Evolutionary conservation across 2,329 filamentous ascomycete species (phyloP).

Genomic region (Sarocladium strictum): DNA sequence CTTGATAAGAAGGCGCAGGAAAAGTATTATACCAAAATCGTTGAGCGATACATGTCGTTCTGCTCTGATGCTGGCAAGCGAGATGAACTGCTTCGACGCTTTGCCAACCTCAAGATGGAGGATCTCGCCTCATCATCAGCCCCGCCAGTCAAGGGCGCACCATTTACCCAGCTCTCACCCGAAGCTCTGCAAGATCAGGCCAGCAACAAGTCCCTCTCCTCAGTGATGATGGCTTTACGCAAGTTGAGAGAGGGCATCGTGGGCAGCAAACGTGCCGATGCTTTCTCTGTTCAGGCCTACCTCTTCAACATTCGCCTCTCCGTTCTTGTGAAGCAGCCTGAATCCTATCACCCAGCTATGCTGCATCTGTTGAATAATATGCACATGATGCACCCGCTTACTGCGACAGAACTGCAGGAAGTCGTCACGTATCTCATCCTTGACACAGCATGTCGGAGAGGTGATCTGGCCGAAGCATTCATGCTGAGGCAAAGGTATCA

Average conservation of each 20-base stretch:
- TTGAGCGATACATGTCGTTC: slow-evolving; percentile 84
- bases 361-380: slow-evolving; percentile 70
- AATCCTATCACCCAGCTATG: slow-evolving; percentile 86
- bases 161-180: neutral
- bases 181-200: slow-evolving; percentile 17
- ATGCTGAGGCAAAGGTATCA: slow-evolving; percentile 54
- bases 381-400: slow-evolving; percentile 62
- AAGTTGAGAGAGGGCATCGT: slow-evolving; percentile 90
- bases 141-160: neutral
- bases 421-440: slow-evolving; percentile 77
- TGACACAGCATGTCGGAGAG: slow-evolving; percentile 80
- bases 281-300: slow-evolving; percentile 84
- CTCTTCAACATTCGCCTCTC: slow-evolving; percentile 84
- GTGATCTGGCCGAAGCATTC: slow-evolving; percentile 68
- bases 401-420: slow-evolving; percentile 68
- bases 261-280: slow-evolving; percentile 66
- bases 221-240: slow-evolving; percentile 75
- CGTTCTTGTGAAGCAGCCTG: slow-evolving; percentile 73
- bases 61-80: slow-evolving; percentile 68
- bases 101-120: slow-evolving; percentile 52
- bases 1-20: slow-evolving; percentile 75
- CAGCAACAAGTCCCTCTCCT: slow-evolving; percentile 60
- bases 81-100: slow-evolving; percentile 68
- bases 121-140: slow-evolving; percentile 1
- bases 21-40: slow-evolving; percentile 78